Conservation (phyloP, 768 basidiomycete genomes). For the Nidula microcarpa region DNA sequence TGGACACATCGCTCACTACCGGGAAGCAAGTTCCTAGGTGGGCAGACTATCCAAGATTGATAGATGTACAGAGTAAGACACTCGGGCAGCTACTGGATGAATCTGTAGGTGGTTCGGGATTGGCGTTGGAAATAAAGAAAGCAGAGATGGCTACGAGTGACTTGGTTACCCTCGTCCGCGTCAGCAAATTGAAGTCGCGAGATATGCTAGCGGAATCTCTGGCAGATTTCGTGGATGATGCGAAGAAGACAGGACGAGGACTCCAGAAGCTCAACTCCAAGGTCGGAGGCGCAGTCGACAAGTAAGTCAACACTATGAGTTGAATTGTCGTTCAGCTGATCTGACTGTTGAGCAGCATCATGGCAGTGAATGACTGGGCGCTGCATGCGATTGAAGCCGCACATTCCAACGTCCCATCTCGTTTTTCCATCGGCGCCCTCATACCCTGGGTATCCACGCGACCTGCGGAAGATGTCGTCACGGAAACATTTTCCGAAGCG, state of each 20-base stretch:
- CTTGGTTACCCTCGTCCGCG: slow-evolving; percentile 55
- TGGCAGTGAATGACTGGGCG: slow-evolving; percentile 74
- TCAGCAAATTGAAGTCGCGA: slow-evolving; percentile 59
- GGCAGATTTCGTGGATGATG: slow-evolving; percentile 53
- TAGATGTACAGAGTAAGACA: slow-evolving; percentile 55
- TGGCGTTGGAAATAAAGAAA: slow-evolving; percentile 70
- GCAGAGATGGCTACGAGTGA: slow-evolving; percentile 77
- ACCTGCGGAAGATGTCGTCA: slow-evolving; percentile 40
- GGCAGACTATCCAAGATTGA: slow-evolving; percentile 61
- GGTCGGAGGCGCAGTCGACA: slow-evolving; percentile 73
- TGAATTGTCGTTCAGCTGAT: too few species aligned
- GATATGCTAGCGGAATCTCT: slow-evolving; percentile 55
- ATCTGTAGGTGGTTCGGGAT: slow-evolving; percentile 50
- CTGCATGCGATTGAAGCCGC: slow-evolving; percentile 51
- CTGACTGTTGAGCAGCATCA: slow-evolving; percentile 39
- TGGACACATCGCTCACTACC: not conserved
- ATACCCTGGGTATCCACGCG: slow-evolving; percentile 32
- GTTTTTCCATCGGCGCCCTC: slow-evolving; percentile 29
- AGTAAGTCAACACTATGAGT: too few species aligned
- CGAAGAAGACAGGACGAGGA: slow-evolving; percentile 55
- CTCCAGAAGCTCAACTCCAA: slow-evolving; percentile 62
- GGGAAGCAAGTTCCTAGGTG: slow-evolving; percentile 26
- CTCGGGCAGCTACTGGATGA: slow-evolving; percentile 64
- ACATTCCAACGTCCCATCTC: slow-evolving; percentile 27
- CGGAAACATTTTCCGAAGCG: slow-evolving; percentile 53